Conservation (phyloP, 169 alveolate genomes). For the Cystoisospora suis region DNA sequence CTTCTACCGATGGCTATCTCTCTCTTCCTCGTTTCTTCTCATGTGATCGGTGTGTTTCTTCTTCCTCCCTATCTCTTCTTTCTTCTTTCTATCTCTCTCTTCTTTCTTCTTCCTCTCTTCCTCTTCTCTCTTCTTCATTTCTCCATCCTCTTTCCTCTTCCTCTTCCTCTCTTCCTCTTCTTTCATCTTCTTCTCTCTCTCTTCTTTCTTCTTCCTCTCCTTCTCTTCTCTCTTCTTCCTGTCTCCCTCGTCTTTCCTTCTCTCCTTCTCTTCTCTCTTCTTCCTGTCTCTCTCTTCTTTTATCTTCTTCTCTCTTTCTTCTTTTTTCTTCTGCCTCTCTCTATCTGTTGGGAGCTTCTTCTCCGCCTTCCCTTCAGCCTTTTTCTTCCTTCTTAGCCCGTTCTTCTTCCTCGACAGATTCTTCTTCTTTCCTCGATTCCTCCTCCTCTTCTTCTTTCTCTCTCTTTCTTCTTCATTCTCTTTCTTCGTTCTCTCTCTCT, state of each 20-base stretch:
- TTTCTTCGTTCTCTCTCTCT: constrained; percentile 60
- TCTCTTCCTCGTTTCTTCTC: background rate
- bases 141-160: background rate
- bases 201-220: background rate
- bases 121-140: background rate
- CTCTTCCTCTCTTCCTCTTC: background rate
- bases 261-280: background rate
- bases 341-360: constrained; percentile 79
- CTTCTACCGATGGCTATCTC: too few relatives aligned
- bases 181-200: background rate
- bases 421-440: too few relatives aligned
- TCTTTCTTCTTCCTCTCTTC: background rate
- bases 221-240: background rate
- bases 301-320: too few relatives aligned
- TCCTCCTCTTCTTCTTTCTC: too few relatives aligned
- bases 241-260: background rate
- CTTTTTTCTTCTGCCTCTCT: too few relatives aligned
- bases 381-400: constrained; percentile 79
- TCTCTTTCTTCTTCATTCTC: too few relatives aligned
- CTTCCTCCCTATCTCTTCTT: background rate
- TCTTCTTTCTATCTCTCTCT: background rate
- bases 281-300: background rate
- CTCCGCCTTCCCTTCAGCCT: constrained; percentile 84
- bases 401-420: constrained; percentile 86
- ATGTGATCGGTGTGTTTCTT: background rate